phyloP scores from a whole-genome alignment of 257 asterid species.

The Solanum raphanifolium region DNA sequence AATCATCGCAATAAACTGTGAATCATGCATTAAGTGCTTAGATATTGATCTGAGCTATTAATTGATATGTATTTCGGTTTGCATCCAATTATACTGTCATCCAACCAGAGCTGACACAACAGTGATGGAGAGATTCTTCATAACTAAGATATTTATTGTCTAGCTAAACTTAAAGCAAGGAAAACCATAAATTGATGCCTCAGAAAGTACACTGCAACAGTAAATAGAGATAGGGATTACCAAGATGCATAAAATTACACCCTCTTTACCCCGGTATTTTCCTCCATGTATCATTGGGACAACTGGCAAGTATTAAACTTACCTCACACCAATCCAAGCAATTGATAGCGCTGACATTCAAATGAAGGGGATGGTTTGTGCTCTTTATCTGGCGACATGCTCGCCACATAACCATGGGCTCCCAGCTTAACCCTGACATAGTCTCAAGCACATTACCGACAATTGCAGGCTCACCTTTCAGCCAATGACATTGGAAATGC shows the following conservation, averaged over 20 bases:
- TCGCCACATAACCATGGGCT: not conserved
- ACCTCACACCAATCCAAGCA: constrained; percentile 26
- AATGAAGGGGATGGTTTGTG: not conserved
- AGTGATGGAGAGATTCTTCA: not conserved
- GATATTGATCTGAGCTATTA: not conserved
- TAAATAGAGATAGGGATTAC: not conserved
- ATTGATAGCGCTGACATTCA: not conserved
- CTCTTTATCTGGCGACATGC: not conserved
- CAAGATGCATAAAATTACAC: not conserved
- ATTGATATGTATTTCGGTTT: not conserved
- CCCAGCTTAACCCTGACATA: not conserved
- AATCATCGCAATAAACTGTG: not conserved
- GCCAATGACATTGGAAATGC: not conserved
- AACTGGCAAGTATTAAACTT: not conserved
- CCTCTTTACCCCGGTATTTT: not conserved
- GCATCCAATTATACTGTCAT: not conserved
- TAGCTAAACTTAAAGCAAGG: not conserved
- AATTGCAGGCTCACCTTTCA: not conserved
- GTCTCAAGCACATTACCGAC: not conserved
- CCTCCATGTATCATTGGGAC: not conserved
- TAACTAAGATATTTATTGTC: not conserved
- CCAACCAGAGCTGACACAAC: not conserved
- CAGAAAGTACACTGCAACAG: not conserved
- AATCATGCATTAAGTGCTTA: not conserved
- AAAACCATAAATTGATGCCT: not conserved